A percentile compares a stretch with the other conserved stretches of the same genome.
phyloP scores from a whole-genome alignment of 805 yeast genomes.

The Cyberlindnera galapagoensis region DNA sequence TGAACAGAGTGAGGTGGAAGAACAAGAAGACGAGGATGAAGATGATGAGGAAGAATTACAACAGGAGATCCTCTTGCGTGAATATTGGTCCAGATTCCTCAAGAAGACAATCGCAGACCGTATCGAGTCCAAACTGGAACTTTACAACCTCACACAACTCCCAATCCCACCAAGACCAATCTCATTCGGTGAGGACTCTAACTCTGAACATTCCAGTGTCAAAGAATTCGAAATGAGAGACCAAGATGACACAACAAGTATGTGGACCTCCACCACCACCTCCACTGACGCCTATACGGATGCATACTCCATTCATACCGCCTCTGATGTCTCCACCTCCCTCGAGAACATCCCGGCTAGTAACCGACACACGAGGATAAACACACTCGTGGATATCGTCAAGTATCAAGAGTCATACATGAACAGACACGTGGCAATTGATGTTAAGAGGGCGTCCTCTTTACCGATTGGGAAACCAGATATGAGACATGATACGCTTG shows the following conservation, averaged over 20 bases:
- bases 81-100: constrained; percentile 14
- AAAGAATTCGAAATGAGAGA: too few species aligned
- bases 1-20: constrained; percentile 3
- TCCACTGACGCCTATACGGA: too few species aligned
- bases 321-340: too few species aligned
- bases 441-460: constrained; percentile 17
- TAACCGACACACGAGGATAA: too few species aligned
- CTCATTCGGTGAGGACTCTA: constrained; percentile 7
- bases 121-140: constrained; percentile 20
- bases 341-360: too few species aligned
- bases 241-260: too few species aligned
- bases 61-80: constrained; percentile 6
- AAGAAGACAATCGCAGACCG: constrained; percentile 17
- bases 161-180: constrained; percentile 11
- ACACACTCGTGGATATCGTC: constrained; percentile 10
- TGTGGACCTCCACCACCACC: too few species aligned
- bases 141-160: constrained; percentile 10
- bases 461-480: constrained; percentile 7
- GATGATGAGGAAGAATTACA: constrained; percentile 8
- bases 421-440: constrained; percentile 6
- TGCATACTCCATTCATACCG: too few species aligned
- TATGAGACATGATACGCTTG: constrained; percentile 3
- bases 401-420: constrained; percentile 11
- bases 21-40: constrained; percentile 2
- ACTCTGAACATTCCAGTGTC: too few species aligned